Evolutionary conservation across 768 basidiomycete genomes (phyloP), one percentile per base, ranked within the genome.

Genomic region (Lactarius psammicola): DNA sequence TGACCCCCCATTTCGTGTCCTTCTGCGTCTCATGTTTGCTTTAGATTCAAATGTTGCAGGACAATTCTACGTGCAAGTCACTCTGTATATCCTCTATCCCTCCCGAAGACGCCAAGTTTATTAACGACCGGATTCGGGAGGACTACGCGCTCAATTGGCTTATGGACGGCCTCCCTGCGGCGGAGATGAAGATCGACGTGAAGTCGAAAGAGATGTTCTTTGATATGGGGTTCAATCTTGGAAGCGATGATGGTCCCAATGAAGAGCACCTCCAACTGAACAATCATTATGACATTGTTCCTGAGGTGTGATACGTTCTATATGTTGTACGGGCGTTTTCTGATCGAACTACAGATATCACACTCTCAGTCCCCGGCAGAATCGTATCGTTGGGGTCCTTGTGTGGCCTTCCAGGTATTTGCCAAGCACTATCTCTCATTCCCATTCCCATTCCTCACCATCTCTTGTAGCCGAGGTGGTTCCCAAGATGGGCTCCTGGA

Each of bases 91-190:
- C 79, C 6, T 76, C 80, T 30, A 81, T 97, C 20, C 81, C 87
- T 0, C 79, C 77, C 20, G 85, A 89, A 66, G 89, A 95, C 66
- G 89, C 90, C 15, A 88, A 85, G 71, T 97, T 97, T 75, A 89
- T 98, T 73, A 95, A 96, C 70, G 87, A 92, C 63, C 88, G 94
- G 59, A 94, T 97, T 74, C 82, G 83, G 51, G 95, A 97, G 74
- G 91, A 94, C 72, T 97, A 98, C 72, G 91, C 92, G 2, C 79
- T 97, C 62, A 97, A 97, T 72, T 96, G 95, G 90, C 87, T 98
- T 34, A 80, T 98, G 46, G 96, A 98, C 72, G 95, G 95, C 15
- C 82, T 98, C 36, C 96, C 95, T 3, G 92, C 91, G 8, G 92
- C 93, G 18, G 94, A 97, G 77, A 91, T 94, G 89, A 95, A 93